Evolutionary conservation across 2,329 filamentous ascomycete species (phyloP).

Genomic region (Daldinia eschscholtzii): DNA sequence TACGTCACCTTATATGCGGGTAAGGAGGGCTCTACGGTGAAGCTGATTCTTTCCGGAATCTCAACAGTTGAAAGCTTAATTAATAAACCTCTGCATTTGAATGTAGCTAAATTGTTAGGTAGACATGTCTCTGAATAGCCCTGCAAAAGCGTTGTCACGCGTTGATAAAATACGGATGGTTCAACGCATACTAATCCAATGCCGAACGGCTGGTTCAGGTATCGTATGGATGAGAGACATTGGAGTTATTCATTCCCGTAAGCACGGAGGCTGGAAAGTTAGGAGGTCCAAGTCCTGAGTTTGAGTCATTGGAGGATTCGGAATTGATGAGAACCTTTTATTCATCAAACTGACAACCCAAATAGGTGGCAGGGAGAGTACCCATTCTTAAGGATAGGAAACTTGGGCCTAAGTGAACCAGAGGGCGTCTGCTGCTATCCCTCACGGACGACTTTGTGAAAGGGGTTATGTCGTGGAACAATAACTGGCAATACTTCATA

Average conservation of each 20-base stretch:
- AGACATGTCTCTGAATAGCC: not conserved
- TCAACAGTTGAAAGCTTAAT: not conserved
- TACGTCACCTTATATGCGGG: not conserved
- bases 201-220: not conserved
- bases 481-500: not conserved
- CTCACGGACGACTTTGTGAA: conserved; percentile 14
- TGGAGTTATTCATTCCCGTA: not conserved
- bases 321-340: not conserved
- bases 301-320: not conserved
- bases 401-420: conserved; percentile 12
- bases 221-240: not conserved
- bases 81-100: not conserved
- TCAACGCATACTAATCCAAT: not conserved
- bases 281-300: not conserved
- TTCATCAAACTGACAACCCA: not conserved
- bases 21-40: not conserved
- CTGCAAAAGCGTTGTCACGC: not conserved
- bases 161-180: not conserved
- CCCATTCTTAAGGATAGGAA: conserved; percentile 24
- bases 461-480: conserved; percentile 29
- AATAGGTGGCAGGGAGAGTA: not conserved
- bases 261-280: not conserved
- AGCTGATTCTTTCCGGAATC: not conserved
- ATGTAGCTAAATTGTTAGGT: not conserved
- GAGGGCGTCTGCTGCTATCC: conserved; percentile 22